Percentiles rank a stretch among this genome's conserved stretches.
phyloP scores from a whole-genome alignment of 768 basidiomycete genomes.

The Boletus tylopilopsis region DNA sequence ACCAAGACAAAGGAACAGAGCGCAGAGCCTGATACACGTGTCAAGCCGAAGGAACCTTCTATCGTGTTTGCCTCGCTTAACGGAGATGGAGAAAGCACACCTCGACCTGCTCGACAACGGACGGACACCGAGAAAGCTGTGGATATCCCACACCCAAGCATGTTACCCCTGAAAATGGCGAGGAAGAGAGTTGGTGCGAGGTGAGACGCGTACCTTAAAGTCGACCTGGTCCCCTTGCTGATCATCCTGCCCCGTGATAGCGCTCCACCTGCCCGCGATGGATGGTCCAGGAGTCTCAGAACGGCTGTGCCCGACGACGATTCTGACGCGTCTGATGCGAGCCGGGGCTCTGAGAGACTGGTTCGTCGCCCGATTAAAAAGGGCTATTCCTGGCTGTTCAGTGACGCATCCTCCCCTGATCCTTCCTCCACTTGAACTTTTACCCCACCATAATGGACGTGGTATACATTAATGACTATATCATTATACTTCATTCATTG shows the following conservation, averaged over 20 bases:
- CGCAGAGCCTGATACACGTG: not conserved
- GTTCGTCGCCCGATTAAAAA: constrained; percentile 1
- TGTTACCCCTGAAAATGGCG: constrained; percentile 18
- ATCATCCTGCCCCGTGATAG: not conserved
- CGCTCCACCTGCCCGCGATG: not conserved
- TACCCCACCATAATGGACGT: too few species aligned
- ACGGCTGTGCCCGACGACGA: constrained; percentile 7
- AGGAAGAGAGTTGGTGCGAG: constrained; percentile 9
- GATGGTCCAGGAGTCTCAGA: constrained; percentile 14
- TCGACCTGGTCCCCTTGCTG: not conserved
- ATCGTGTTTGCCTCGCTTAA: not conserved
- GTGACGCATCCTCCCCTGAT: constrained; percentile 2
- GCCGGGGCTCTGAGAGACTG: constrained; percentile 10
- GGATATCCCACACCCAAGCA: not conserved
- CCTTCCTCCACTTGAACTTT: constrained; percentile 2
- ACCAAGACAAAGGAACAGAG: not conserved
- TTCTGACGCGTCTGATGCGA: constrained; percentile 19
- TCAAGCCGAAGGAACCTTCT: not conserved
- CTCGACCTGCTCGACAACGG: constrained; percentile 17
- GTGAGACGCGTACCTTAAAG: constrained; percentile 8
- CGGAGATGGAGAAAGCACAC: constrained; percentile 20
- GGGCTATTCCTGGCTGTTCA: constrained; percentile 13
- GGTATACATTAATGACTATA: too few species aligned
- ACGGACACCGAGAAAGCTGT: not conserved
- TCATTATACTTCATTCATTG: not conserved